Conservation (phyloP, 2,329 filamentous ascomycete species). For the Massarina eburnea region DNA sequence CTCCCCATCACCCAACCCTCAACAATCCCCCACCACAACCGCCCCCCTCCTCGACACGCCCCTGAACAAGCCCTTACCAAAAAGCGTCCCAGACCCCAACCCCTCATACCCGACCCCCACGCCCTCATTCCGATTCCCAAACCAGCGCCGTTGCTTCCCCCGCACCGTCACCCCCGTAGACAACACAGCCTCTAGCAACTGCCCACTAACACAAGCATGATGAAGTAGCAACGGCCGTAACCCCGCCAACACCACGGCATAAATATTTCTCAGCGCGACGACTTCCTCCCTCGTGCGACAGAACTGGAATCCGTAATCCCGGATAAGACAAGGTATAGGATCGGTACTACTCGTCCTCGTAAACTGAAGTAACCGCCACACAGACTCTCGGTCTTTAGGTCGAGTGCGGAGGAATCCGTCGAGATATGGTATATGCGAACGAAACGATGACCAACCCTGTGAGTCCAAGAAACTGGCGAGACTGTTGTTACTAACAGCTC, state of each 20-base stretch:
- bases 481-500: slow-evolving; percentile 6
- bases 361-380: not conserved
- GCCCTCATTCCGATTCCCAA: not conserved
- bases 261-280: slow-evolving; percentile 13
- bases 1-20: too few relatives aligned
- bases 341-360: not conserved
- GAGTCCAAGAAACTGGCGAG: slow-evolving; percentile 11
- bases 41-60: too few relatives aligned
- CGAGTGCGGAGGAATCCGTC: not conserved
- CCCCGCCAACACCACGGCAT: slow-evolving; percentile 1
- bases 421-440: not conserved
- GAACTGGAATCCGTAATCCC: slow-evolving; percentile 6
- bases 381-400: not conserved
- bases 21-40: too few relatives aligned
- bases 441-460: not conserved
- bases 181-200: not conserved
- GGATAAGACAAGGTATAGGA: not conserved
- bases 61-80: not conserved
- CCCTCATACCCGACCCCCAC: not conserved
- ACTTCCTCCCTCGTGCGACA: slow-evolving; percentile 21
- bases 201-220: not conserved
- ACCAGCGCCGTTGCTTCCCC: not conserved
- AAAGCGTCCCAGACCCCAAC: not conserved
- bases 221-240: not conserved
- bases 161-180: too few relatives aligned